Evolutionary conservation across 345 rosid genomes (phyloP), one percentile per base, ranked within the genome.

Genomic region (Passiflora organensis): DNA sequence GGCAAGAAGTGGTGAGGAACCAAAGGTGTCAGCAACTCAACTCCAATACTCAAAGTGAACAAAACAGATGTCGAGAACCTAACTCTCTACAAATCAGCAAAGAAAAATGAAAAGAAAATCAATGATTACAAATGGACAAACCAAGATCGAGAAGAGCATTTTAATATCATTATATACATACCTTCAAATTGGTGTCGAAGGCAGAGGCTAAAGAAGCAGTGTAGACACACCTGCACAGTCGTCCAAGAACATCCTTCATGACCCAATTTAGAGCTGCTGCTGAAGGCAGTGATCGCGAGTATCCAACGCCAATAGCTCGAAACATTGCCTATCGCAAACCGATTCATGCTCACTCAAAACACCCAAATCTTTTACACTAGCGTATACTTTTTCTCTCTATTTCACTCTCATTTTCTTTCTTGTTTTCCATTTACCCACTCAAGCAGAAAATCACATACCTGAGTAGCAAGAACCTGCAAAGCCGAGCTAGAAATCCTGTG

Each of bases 191-290:
- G 36, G 95, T 84, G 56, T 86, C 97, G 60, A 90, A 90, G 32
- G 95, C 86, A 51, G 93, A 82, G 32, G 97, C 86, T 48, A 84
- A 71, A 67, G 81, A 86, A 50, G 97, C 95, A 22, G 97, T 90
- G 60, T 90, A 90, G 64, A 90, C 79, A 75, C 97, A 86, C 76
- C 95, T 81, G 62, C 93, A 74, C 37, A 90, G 66, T 55, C 95
- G 59, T 59, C 97, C 97, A 54, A 90, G 90, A 19, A 95, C 97
- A 56, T 90, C 93, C 71, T 90, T 90, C 61, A 90, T 69, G 52
- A 86, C 83, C 97, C 95, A 90, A 59, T 90, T 90, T 59, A 86
- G 73, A 12, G 97, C 97, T 58, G 97, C 95, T 42, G 97, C 88
- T 18, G 95, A 79, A 24, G 95, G 82, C 24, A 90, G 84, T 32